Evolutionary conservation across 2,329 filamentous ascomycete species (phyloP), one percentile per base, ranked within the genome.

Genomic region (Huntiella savannae): DNA sequence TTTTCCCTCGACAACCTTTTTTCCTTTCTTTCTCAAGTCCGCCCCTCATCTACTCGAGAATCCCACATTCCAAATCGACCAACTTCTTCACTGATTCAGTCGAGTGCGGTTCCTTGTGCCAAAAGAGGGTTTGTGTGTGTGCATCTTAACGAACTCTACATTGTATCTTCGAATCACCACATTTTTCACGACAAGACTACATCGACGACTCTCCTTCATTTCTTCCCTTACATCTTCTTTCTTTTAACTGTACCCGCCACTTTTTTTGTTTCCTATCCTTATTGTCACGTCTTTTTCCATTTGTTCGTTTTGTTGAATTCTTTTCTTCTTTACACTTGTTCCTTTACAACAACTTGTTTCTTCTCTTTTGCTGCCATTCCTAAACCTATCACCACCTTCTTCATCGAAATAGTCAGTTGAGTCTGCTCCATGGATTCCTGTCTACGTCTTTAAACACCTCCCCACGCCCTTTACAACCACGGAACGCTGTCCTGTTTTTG

Each of bases 1-100:
- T 49, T 45, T 49, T 28, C 22, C 47, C 47, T 49, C 47, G 47
- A 49, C 47, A 49, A 49, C 36, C 28, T 34, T 17, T 17, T 17
- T 17, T 17, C 4, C 2, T 36, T 42, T 33, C 4, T 4, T 19
- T 37, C 37, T 33, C 42, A 49, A 33, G 39, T 40, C 42, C 47
- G 42, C 28, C 33, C 42, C 33, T 45, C 44, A 46, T 33, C 38
- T 7, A 16, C n/a, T 16, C 16, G 7, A 37, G 35, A 15, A 35
- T 43, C 12, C 19, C 13, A 28, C 22, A 28, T 28, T 28, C 22
- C 22, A 28, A 28, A 28, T 28, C 22, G 22, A 28, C 22, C 22
- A 28, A 28, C 22, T 28, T 36, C 35, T 32, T 32, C 16, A 12
- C 32, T 11, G 33, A 32, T 15, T 38, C 33, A 37, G 43, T 33